Conservation (phyloP, 106 monocot species). For the Apostasia ramifera region DNA sequence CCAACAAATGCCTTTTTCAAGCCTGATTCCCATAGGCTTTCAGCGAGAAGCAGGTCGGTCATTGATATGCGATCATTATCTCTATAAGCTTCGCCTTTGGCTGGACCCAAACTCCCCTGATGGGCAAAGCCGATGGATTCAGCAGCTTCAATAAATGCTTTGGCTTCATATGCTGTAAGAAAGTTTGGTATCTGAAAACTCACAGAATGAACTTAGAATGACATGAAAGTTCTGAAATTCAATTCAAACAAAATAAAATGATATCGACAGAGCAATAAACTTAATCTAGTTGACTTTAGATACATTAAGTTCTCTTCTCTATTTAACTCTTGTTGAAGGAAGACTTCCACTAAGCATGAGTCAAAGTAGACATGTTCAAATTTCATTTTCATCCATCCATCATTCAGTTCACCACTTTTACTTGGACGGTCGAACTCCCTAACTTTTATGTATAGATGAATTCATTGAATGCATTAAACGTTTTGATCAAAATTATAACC, state of each 20-base stretch:
- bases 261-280: background rate
- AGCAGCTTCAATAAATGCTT: conserved; percentile 59
- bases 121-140: conserved; percentile 73
- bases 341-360: background rate
- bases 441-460: no score
- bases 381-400: background rate
- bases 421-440: no score
- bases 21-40: conserved; percentile 76
- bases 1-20: conserved; percentile 55
- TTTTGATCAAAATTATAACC: no score
- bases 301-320: no score
- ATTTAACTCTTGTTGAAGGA: no score
- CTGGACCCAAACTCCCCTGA: conserved; percentile 87
- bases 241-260: background rate
- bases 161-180: conserved; percentile 63
- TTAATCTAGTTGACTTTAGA: no score
- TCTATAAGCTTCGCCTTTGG: conserved; percentile 85
- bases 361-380: background rate
- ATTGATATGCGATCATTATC: conserved; percentile 91
- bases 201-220: background rate
- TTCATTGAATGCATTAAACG: no score
- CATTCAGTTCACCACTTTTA: no score
- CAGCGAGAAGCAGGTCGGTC: conserved; percentile 53
- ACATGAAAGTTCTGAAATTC: background rate
- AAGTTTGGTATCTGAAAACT: conserved; percentile 68